Evolutionary conservation across 768 basidiomycete species (phyloP).

Genomic region (Lactarius quietus): DNA sequence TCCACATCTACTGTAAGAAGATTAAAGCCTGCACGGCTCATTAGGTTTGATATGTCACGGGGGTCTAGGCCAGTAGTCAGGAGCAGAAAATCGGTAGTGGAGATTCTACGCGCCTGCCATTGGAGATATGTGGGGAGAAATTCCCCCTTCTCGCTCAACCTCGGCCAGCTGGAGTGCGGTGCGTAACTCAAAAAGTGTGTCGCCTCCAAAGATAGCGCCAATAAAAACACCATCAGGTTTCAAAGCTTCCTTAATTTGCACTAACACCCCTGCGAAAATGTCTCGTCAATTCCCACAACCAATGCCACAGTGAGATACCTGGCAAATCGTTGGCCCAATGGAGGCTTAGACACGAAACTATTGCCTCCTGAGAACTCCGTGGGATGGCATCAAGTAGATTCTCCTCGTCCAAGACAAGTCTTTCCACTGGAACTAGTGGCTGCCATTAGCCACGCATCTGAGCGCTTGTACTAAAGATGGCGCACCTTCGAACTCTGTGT

Average conservation of each 20-base stretch:
- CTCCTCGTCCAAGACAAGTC: slow-evolving; percentile 85
- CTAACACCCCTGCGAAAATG: slow-evolving; percentile 60
- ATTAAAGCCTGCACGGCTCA: slow-evolving; percentile 90
- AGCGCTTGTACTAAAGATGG: slow-evolving; percentile 10
- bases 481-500: slow-evolving; percentile 76
- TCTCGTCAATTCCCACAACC: not conserved
- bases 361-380: slow-evolving; percentile 80
- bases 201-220: slow-evolving; percentile 92
- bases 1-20: slow-evolving; percentile 94
- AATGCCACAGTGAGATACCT: slow-evolving; percentile 43
- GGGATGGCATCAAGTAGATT: slow-evolving; percentile 60
- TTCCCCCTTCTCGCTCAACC: slow-evolving; percentile 89
- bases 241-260: slow-evolving; percentile 82
- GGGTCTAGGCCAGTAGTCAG: slow-evolving; percentile 54
- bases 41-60: slow-evolving; percentile 87
- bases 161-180: slow-evolving; percentile 93
- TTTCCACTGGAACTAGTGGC: slow-evolving; percentile 65
- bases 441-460: slow-evolving; percentile 2
- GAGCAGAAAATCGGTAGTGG: not conserved
- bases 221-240: slow-evolving; percentile 92
- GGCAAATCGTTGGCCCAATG: slow-evolving; percentile 99
- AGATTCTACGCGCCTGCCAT: slow-evolving; percentile 74
- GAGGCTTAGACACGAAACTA: slow-evolving; percentile 86
- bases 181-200: slow-evolving; percentile 91
- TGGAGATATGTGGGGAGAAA: slow-evolving; percentile 94